Percentiles rank a stretch among this genome's conserved stretches.
phyloP scores from a whole-genome alignment of 148 eudicot genomes.

The Beta vulgaris region DNA sequence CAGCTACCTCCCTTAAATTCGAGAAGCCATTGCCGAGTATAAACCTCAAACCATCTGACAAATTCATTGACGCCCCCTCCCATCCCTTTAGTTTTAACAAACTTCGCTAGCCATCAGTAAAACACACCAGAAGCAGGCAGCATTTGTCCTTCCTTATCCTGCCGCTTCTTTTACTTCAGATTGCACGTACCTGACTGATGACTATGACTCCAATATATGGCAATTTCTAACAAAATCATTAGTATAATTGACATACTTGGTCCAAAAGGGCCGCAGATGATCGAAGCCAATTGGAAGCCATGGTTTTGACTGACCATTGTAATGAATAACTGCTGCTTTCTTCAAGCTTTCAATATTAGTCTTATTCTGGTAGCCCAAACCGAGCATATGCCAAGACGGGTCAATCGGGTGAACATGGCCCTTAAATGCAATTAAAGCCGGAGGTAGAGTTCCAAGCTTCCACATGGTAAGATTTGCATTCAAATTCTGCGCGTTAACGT shows the following conservation, averaged over 20 bases:
- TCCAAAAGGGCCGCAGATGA: constrained; percentile 98
- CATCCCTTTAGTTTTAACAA: constrained; percentile 31
- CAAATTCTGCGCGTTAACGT: constrained; percentile 62
- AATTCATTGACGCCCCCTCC: constrained; percentile 31
- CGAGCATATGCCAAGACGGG: constrained; percentile 97
- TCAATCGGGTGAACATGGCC: constrained; percentile 90
- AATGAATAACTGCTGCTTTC: constrained; percentile 96
- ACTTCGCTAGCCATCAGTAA: constrained; percentile 32
- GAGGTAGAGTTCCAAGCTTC: constrained; percentile 98
- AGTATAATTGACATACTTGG: constrained; percentile 85
- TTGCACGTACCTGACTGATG: constrained; percentile 17
- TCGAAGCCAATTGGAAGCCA: constrained; percentile 97
- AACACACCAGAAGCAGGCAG: constrained; percentile 22
- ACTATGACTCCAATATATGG: constrained; percentile 82
- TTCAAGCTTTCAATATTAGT: constrained; percentile 68
- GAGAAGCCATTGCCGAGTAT: constrained; percentile 32
- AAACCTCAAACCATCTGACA: constrained; percentile 25
- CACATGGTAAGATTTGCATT: constrained; percentile 91
- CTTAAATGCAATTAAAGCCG: constrained; percentile 91
- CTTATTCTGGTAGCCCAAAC: constrained; percentile 90
- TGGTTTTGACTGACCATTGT: constrained; percentile 96
- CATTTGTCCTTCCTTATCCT: constrained; percentile 26
- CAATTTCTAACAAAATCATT: constrained; percentile 86
- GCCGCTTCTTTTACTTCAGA: constrained; percentile 30
- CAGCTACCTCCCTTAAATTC: constrained; percentile 19